Base-by-base conservation (phyloP, 352 stramenopile species). In the Globisporangium radiosum region DNA sequence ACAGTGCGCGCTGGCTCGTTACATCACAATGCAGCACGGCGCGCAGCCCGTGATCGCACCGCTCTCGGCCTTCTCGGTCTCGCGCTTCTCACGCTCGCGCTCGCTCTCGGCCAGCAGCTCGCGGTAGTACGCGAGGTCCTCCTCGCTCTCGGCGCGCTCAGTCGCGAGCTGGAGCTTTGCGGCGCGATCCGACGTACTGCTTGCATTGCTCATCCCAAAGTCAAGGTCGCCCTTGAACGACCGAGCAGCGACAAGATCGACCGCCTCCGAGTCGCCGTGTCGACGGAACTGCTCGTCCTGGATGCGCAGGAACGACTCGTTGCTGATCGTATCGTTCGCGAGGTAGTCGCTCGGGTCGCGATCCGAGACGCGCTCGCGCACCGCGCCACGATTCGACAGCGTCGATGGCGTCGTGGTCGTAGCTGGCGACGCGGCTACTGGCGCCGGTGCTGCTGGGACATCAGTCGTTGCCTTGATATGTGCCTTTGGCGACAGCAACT, bases 271-370 rank as follows among this genome's bases (percentile, higher is more conserved):
- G n/a, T 57, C 52, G 4, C 39, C 11, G 68, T 73, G 9, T 25
- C 38, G 19, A 25, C 43, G 7, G 44, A 44, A 33, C 56, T 84
- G 68, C 11, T 69, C 57, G 37, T 69, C 69, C 56, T 73, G 48
- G 47, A 60, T 64, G 15, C 81, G 77, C 54, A 88, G 62, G 48
- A 88, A 80, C 19, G 78, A 86, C 39, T 91, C 78, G 66, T 91
- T 86, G 43, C 70, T 81, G 65, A 91, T 81, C n/a, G 73, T 77
- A 38, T 91, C 78, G 54, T 89, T 88, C 37, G 63, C 48, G 1
- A 91, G 58, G 66, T 91, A 89, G 54, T 91, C 78, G 37, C 56
- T 69, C 44, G 76, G 68, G 25, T 85, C 61, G 17, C 76, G 76
- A 48, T 70, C 74, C 7, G 51, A 14, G 8, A 52, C 48, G 33